phyloP scores from a whole-genome alignment of 2,329 filamentous ascomycete species.

The Fusarium fracticaudum region DNA sequence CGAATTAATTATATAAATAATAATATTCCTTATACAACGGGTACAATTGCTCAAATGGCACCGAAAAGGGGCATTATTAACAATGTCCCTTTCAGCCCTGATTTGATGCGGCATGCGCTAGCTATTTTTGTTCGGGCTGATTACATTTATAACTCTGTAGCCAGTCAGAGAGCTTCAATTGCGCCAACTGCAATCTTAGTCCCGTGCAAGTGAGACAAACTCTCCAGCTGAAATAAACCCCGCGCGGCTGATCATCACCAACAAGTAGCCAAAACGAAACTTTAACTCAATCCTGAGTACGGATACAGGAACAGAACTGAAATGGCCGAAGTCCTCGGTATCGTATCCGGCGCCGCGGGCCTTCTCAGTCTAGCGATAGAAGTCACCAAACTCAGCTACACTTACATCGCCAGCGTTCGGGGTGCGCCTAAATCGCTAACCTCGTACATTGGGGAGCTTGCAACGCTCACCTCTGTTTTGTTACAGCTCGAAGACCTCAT shows the following conservation, averaged over 20 bases:
- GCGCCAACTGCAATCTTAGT: neutral
- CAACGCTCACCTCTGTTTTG: neutral
- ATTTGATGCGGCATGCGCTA: neutral
- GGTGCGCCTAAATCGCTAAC: neutral
- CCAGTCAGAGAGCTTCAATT: neutral
- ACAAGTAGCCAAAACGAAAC: neutral
- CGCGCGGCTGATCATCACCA: neutral
- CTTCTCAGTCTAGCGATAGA: neutral
- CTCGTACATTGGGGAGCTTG: neutral
- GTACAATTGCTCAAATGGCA: too few species aligned
- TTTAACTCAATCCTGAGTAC: neutral
- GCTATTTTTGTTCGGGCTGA: neutral
- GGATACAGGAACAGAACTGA: too few species aligned
- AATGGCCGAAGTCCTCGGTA: neutral
- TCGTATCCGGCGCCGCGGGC: neutral
- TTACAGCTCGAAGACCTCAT: neutral
- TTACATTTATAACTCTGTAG: neutral
- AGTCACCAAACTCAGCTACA: neutral
- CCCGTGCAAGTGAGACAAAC: neutral
- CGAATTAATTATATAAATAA: rapidly evolving
- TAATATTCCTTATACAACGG: neutral
- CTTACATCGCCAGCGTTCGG: neutral
- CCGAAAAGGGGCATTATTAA: too few species aligned
- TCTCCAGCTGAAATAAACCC: neutral
- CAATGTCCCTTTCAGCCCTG: neutral